Base-by-base conservation (phyloP, 2,329 filamentous ascomycete species). In the Colletotrichum zoysiae region DNA sequence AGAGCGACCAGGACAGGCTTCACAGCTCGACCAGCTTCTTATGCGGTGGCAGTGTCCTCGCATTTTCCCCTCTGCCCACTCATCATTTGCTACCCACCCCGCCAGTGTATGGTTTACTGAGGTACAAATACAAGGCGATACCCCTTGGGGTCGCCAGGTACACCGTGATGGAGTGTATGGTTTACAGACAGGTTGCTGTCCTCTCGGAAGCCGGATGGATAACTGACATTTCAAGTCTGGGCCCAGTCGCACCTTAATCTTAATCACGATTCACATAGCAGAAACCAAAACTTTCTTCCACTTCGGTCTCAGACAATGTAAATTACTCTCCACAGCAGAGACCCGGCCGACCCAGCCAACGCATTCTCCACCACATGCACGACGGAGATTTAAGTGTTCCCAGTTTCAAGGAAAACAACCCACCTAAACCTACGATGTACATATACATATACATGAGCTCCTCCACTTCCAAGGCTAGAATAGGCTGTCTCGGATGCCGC, bases 311-410 rank as follows among this genome's bases (percentile, higher is more conserved):
- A 5, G 7, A 40, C 11, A 38, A 26, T 3, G n/a, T 51, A n/a
- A 40, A 23, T 20, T 7, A n/a, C 30, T 62, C 33, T 50, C 59
- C 46, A 18, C 44, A 38, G 16, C 44, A 20, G 44, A 40, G n/a
- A 20, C 42, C 11, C 30, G n/a, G 50, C 18, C 42, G 35, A 50
- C 42, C 48, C 12, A 51, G 14, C 14, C 50, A 18, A 14, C 33
- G n/a, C 33, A 38, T 38, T 51, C 48, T 51, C 59, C 59, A 62
- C 59, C 50, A 11, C n/a, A 62, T 38, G 30, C n/a, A 20, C 44
- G 33, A 51, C 20, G 53, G 11, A 8, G 5, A 40, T 23, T 62
- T 12, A 51, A 51, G 23, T 48, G 59, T 51, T 26, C 33, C 33
- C 46, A 20, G 46, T 30, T n/a, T 5, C n/a, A 9, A 50, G 33